Conservation (phyloP, 2,329 filamentous ascomycete genomes). For the Nemania diffusa region DNA sequence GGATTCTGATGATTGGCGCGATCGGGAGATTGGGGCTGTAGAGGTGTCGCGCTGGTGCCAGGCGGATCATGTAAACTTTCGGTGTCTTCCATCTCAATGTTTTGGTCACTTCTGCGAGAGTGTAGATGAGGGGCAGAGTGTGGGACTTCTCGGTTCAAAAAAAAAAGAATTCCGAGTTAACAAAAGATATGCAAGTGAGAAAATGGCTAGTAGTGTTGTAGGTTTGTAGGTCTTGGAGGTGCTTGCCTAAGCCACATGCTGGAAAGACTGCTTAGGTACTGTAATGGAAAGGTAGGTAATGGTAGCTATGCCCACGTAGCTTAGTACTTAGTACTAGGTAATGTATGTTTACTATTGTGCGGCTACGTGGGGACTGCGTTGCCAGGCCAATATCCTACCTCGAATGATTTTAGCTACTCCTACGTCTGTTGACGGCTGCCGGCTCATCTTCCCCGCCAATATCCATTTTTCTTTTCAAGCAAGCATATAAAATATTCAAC, state of each 20-base stretch:
- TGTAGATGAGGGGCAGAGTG: background rate
- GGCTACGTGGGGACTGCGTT: conserved; percentile 17
- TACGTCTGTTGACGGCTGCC: conserved; percentile 14
- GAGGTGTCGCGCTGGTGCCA: conserved; percentile 38
- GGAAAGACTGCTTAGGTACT: background rate
- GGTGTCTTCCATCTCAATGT: conserved; percentile 43
- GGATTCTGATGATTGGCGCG: conserved; percentile 47
- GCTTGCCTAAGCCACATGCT: background rate
- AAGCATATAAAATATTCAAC: background rate
- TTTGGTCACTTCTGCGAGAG: conserved; percentile 3
- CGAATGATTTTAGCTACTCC: background rate
- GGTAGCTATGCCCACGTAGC: background rate
- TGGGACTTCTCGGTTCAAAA: background rate
- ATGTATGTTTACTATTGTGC: conserved; percentile 25
- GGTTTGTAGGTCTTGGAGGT: background rate
- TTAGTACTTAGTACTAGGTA: background rate
- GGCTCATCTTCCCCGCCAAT: background rate
- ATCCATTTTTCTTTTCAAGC: background rate
- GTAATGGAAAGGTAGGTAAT: background rate
- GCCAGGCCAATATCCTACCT: conserved; percentile 21
- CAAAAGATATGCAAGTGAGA: background rate
- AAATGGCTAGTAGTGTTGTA: background rate
- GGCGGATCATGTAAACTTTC: conserved; percentile 41
- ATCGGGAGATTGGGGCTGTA: conserved; percentile 47
- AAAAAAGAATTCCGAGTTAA: background rate